phyloP scores from a whole-genome alignment of 2,329 filamentous ascomycete species.

The Teratosphaeria viscida region DNA sequence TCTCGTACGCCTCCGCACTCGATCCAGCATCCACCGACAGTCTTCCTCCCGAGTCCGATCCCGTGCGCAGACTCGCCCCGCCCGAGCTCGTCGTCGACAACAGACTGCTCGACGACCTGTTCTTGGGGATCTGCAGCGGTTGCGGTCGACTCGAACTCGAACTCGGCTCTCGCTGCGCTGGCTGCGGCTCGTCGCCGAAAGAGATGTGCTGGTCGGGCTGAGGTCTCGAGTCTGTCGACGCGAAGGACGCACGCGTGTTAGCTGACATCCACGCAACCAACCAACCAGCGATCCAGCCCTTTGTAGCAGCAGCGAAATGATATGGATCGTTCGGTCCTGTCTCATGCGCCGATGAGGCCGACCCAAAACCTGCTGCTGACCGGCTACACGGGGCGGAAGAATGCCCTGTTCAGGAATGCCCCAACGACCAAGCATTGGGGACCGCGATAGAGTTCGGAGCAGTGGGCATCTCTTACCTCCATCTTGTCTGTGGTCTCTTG shows the following conservation, averaged over 20 bases:
- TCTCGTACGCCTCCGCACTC: constrained; percentile 52
- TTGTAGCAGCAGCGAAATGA: neutral
- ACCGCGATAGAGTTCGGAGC: neutral
- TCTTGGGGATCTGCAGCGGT: constrained; percentile 32
- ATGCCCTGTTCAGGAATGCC: neutral
- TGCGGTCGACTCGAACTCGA: constrained; percentile 4
- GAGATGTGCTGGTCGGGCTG: neutral
- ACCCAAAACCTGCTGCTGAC: neutral
- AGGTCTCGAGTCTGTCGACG: neutral
- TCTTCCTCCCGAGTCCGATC: constrained; percentile 50
- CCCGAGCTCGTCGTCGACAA: constrained; percentile 21
- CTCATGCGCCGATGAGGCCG: neutral
- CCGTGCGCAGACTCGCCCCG: constrained; percentile 29
- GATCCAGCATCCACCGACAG: constrained; percentile 68
- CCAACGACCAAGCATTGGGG: neutral
- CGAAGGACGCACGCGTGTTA: neutral
- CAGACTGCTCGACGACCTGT: constrained; percentile 40
- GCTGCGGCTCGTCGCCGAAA: neutral
- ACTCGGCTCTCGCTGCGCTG: neutral
- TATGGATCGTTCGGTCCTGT: neutral
- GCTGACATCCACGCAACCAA: neutral
- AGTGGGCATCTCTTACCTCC: neutral
- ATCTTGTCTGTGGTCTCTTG: neutral
- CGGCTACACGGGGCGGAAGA: neutral
- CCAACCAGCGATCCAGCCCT: neutral